Conservation (phyloP, 139 green algal genomes). For the Pleodorina starrii region DNA sequence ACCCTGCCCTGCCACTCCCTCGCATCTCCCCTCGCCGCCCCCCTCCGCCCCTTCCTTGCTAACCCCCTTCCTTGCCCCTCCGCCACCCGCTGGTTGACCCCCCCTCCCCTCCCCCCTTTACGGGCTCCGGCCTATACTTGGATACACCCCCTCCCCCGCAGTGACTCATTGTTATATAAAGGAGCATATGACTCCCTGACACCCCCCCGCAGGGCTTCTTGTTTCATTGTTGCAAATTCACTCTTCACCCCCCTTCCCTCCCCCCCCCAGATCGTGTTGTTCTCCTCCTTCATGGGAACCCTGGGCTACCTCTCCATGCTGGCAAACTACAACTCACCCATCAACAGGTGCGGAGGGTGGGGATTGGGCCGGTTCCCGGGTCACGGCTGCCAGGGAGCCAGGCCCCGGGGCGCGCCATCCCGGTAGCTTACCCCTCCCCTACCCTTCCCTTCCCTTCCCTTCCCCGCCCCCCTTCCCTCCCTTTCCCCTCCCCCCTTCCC, state of each 20-base stretch:
- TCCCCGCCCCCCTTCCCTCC: not conserved
- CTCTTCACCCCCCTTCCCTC: too few species aligned
- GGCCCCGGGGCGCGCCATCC: too few species aligned
- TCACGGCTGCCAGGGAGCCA: not conserved
- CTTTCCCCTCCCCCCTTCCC: not conserved
- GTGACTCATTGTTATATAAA: too few species aligned
- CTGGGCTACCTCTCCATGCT: constrained; percentile 51
- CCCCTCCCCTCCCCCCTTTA: not conserved
- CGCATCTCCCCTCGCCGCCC: too few species aligned
- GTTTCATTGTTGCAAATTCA: too few species aligned
- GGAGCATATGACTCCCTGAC: too few species aligned
- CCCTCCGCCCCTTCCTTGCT: too few species aligned
- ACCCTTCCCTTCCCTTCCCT: not conserved
- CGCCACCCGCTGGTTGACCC: not conserved
- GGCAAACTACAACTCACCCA: constrained; percentile 49
- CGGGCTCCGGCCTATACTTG: too few species aligned
- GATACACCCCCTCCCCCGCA: too few species aligned
- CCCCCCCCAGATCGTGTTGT: constrained; percentile 37
- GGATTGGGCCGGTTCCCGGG: not conserved
- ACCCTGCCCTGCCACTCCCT: too few species aligned
- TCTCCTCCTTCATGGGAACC: constrained; percentile 48
- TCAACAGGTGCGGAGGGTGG: constrained; percentile 9
- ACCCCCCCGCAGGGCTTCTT: too few species aligned
- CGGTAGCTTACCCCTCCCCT: not conserved
- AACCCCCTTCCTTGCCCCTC: too few species aligned